Percentiles rank a stretch among this genome's conserved stretches.
These are phyloP conservation scores for Wickerhamiella cacticola DNA, from an alignment of 805 yeast genomes.

Conservation along the genomic window DNA sequence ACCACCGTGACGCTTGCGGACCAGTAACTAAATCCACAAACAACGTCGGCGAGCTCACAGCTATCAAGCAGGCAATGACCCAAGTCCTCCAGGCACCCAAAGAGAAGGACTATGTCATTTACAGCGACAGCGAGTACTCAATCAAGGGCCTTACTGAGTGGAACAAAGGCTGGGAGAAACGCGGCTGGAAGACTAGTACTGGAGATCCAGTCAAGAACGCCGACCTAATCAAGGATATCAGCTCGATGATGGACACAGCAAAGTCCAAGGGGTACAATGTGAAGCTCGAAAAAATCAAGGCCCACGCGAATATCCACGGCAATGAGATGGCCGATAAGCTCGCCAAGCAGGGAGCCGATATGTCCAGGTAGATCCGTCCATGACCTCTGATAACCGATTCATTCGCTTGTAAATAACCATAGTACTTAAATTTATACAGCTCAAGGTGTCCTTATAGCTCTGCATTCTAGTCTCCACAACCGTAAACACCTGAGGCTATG, in stretches of 20 bases:
- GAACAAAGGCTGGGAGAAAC: constrained; percentile 42
- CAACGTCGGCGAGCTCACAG: constrained; percentile 68
- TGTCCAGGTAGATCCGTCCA: too few species aligned
- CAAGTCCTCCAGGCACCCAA: constrained; percentile 19
- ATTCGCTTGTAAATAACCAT: too few species aligned
- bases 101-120: constrained; percentile 28
- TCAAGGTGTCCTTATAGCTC: too few species aligned
- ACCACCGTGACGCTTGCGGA: constrained; percentile 43
- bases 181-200: constrained; percentile 40
- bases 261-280: constrained; percentile 28
- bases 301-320: constrained; percentile 59
- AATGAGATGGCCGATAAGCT: constrained; percentile 66
- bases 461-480: too few species aligned
- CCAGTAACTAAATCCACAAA: constrained; percentile 50
- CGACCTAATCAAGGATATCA: constrained; percentile 37
- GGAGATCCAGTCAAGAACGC: constrained; percentile 40
- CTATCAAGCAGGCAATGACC: constrained; percentile 46
- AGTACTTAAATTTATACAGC: too few species aligned
- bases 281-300: constrained; percentile 49
- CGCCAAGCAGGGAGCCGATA: constrained; percentile 46
- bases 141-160: constrained; percentile 46
- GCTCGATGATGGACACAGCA: constrained; percentile 31
- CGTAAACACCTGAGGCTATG: too few species aligned
- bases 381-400: too few species aligned
- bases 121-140: constrained; percentile 63